A percentile compares a stretch with the other conserved stretches of the same genome.
These are phyloP conservation scores for Fusarium subglutinans DNA, from an alignment of 2,329 filamentous ascomycete species.

Conservation along the genomic window DNA sequence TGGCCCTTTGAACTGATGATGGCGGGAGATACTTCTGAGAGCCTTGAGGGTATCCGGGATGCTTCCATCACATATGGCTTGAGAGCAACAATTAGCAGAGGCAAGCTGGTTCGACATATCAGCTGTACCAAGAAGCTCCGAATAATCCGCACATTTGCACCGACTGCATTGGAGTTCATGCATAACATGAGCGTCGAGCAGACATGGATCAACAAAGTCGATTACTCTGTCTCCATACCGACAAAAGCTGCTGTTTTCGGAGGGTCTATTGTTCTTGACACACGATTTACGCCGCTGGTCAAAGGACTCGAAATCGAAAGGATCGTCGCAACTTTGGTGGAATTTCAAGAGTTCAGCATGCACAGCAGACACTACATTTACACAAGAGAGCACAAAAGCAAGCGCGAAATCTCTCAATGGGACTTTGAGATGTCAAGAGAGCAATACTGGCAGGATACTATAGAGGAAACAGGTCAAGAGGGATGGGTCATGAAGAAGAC, in stretches of 20 bases:
- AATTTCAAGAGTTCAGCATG: constrained; percentile 74
- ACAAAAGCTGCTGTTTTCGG: constrained; percentile 94
- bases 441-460: constrained; percentile 72
- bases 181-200: constrained; percentile 95
- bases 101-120: constrained; percentile 87
- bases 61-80: constrained; percentile 89
- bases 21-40: constrained; percentile 78
- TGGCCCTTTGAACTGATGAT: constrained; percentile 80
- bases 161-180: constrained; percentile 77
- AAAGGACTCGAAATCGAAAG: constrained; percentile 86
- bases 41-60: constrained; percentile 85
- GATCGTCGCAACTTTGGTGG: constrained; percentile 80
- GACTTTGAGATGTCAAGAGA: constrained; percentile 62
- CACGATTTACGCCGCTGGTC: constrained; percentile 84
- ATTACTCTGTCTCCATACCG: constrained; percentile 91
- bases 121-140: constrained; percentile 79
- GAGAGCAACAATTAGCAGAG: constrained; percentile 85
- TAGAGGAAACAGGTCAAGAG: constrained; percentile 72
- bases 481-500: constrained; percentile 69
- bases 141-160: constrained; percentile 78
- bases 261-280: constrained; percentile 82
- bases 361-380: constrained; percentile 56
- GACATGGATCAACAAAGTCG: constrained; percentile 95
- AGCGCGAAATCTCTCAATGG: constrained; percentile 70
- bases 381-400: constrained; percentile 66